Base-by-base conservation (phyloP, 306 rosid species). In the Castanopsis chinensis region DNA sequence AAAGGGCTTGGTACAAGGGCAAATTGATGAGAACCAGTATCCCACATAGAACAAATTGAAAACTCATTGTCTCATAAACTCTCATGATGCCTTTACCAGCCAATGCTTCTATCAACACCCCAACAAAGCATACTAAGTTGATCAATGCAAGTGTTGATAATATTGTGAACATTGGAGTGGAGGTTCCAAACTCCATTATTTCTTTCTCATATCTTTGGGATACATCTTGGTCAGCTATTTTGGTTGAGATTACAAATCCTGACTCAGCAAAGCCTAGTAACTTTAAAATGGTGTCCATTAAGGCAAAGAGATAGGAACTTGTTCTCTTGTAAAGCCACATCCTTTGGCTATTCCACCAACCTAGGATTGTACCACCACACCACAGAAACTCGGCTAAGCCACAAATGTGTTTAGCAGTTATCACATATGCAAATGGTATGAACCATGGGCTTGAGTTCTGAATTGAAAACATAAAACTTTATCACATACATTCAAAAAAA, bases 331-430 rank as follows among this genome's bases (percentile, higher is more conserved):
- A 94, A 1, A 94, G 85, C 92, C 99, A 90, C 4, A 94, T 92
- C 10, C 97, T 43, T 51, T 81, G 88, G 1, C 91, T 91, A 84
- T 94, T 92, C 99, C 97, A 94, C 99, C 97, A 94, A 4, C 97
- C 97, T 20, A 81, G 52, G 21, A 85, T 20, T 71, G 97, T 94
- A 52, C 97, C 97, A 20, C 91, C 93, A 78, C 37, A 69, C 78
- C 82, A 76, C 60, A 89, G 27, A 79, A 91, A 92, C 86, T 92
- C 97, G 10, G 81, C 74, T 21, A 92, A 77, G 81, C 89, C 83
- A 52, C 75, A 85, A 15, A 60, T 76, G 57, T 79, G 74, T 77
- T 73, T 87, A 6, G 83, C 90, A 52, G 85, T 10, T 54, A 88
- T 79, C 65, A 90, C 91, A 79, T 83, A 95, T 15, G 90, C 89